phyloP scores from a whole-genome alignment of 257 asterid species.

The Nicotiana obtusifolia region DNA sequence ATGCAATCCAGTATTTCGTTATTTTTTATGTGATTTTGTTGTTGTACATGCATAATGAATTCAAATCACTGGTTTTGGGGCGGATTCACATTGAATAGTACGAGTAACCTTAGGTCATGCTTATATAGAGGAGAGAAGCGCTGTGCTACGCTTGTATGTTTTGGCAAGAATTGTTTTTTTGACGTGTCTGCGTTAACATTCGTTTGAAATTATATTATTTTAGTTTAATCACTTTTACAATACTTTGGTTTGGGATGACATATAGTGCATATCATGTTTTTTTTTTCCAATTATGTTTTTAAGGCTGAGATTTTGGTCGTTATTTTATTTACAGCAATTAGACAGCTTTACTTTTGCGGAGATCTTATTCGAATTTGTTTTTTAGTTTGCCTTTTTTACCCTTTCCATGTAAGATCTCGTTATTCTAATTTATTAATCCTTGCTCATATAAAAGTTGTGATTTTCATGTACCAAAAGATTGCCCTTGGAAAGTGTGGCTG shows the following conservation, averaged over 20 bases:
- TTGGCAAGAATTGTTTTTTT: too few relatives aligned
- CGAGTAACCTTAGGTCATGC: background rate
- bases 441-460: background rate
- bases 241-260: background rate
- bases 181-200: background rate
- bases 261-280: too few relatives aligned
- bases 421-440: background rate
- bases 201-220: background rate
- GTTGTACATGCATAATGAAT: background rate
- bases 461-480: background rate
- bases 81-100: background rate
- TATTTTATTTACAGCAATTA: background rate
- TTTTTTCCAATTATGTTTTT: background rate
- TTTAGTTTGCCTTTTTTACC: background rate
- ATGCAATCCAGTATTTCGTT: background rate
- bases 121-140: background rate
- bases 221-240: background rate
- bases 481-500: background rate
- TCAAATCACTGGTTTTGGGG: background rate
- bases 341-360: background rate
- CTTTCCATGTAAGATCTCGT: background rate
- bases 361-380: background rate
- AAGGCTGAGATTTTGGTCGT: background rate
- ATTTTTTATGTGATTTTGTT: background rate
- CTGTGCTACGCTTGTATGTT: too few relatives aligned